phyloP scores from a whole-genome alignment of 805 yeast genomes.

The Schwanniomyces pseudopolymorphus region DNA sequence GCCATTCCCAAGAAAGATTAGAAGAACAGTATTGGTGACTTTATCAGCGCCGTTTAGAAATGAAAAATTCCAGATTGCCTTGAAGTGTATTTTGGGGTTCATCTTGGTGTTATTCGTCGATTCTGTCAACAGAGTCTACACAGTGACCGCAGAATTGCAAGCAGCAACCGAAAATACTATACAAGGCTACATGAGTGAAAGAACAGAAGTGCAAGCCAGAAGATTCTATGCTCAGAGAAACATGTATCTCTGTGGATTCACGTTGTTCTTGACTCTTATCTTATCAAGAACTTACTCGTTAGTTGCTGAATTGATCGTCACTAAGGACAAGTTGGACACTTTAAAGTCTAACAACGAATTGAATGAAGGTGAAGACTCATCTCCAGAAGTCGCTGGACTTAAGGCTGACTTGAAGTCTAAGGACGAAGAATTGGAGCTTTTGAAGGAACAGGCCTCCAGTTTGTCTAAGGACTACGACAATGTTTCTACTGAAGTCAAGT shows the following conservation, averaged over 20 bases:
- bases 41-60: conserved; percentile 69
- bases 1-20: conserved; percentile 76
- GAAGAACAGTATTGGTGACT: conserved; percentile 64
- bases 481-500: conserved; percentile 16
- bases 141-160: conserved; percentile 63
- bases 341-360: conserved; percentile 19
- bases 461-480: conserved; percentile 64
- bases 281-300: conserved; percentile 80
- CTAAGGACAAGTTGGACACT: conserved; percentile 58
- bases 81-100: conserved; percentile 81
- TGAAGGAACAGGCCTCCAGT: conserved; percentile 72
- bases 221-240: conserved; percentile 95
- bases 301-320: conserved; percentile 67
- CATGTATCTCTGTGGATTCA: conserved; percentile 93
- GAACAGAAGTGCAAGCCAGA: conserved; percentile 85
- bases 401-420: conserved; percentile 49
- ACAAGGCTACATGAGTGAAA: conserved; percentile 45
- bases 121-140: conserved; percentile 77
- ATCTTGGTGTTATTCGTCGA: conserved; percentile 83
- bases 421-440: conserved; percentile 61
- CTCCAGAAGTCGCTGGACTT: conserved; percentile 46
- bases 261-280: conserved; percentile 83
- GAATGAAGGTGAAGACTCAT: conserved; percentile 15
- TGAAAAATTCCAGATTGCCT: conserved; percentile 69
- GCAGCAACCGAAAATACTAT: conserved; percentile 19